Conservation (phyloP, 371 early-diverging fungal genomes). For the Apophysomyces trapeziformis region DNA sequence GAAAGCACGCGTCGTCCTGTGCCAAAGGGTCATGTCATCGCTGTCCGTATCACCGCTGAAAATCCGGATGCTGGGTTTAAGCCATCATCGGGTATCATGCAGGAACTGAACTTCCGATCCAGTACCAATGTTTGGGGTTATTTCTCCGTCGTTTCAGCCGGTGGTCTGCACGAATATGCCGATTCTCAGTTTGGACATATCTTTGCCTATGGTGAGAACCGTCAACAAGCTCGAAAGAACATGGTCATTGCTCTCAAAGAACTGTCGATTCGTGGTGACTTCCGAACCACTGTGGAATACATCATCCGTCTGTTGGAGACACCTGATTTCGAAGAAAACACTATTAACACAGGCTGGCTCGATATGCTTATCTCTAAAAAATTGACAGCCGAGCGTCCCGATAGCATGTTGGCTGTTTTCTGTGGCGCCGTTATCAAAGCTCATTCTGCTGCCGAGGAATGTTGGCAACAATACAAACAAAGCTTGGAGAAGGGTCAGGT, state of each 20-base stretch:
- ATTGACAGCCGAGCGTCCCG: constrained; percentile 91
- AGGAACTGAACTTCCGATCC: constrained; percentile 94
- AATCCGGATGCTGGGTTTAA: constrained; percentile 99
- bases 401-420: constrained; percentile 86
- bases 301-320: constrained; percentile 94
- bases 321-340: constrained; percentile 87
- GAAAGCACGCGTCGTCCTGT: constrained; percentile 89
- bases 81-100: constrained; percentile 95
- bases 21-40: constrained; percentile 98
- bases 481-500: constrained; percentile 92
- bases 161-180: constrained; percentile 97
- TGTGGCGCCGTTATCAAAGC: constrained; percentile 94
- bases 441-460: constrained; percentile 63
- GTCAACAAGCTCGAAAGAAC: constrained; percentile 93
- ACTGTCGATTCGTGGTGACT: constrained; percentile 97
- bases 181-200: constrained; percentile 99
- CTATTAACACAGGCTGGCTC: constrained; percentile 95
- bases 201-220: constrained; percentile 95
- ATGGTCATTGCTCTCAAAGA: constrained; percentile 97
- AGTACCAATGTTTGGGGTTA: constrained; percentile 98
- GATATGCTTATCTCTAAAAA: constrained; percentile 91
- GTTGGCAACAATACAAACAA: constrained; percentile 75
- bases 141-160: constrained; percentile 94
- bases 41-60: constrained; percentile 99
- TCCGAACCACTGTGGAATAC: constrained; percentile 98